Evolutionary conservation across 257 asterid genomes (phyloP).

Genomic region (Gentiana macrophylla): DNA sequence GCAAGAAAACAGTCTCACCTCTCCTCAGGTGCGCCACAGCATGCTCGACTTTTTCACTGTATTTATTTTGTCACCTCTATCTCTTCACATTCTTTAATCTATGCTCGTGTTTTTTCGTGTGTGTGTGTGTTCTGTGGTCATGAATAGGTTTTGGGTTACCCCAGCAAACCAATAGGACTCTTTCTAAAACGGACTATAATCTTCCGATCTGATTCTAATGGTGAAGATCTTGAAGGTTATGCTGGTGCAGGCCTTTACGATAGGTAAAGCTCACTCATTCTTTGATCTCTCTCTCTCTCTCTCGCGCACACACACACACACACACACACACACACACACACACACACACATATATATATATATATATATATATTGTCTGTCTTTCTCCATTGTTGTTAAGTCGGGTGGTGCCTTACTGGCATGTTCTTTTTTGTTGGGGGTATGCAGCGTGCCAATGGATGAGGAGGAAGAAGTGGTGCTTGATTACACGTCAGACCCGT

Average conservation of each 20-base stretch:
- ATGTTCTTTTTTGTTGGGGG: too few relatives aligned
- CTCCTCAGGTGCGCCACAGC: conserved; percentile 48
- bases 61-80: too few relatives aligned
- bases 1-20: conserved; percentile 77
- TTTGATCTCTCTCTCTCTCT: too few relatives aligned
- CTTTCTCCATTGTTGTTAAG: too few relatives aligned
- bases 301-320: too few relatives aligned
- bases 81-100: too few relatives aligned
- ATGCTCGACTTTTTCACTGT: neutral
- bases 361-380: too few relatives aligned
- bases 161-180: conserved; percentile 97
- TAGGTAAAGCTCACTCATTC: conserved; percentile 36
- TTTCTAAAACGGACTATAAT: conserved; percentile 68
- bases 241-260: conserved; percentile 99
- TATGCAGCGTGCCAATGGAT: conserved; percentile 85
- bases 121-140: neutral
- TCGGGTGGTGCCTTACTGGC: too few relatives aligned
- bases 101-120: too few relatives aligned
- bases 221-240: conserved; percentile 98
- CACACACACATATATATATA: too few relatives aligned
- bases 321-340: too few relatives aligned
- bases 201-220: conserved; percentile 97
- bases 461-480: conserved; percentile 75
- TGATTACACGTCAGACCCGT: conserved; percentile 70
- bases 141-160: conserved; percentile 87